Evolutionary conservation across 345 rosid species (phyloP).

Genomic region (Salix brachista): DNA sequence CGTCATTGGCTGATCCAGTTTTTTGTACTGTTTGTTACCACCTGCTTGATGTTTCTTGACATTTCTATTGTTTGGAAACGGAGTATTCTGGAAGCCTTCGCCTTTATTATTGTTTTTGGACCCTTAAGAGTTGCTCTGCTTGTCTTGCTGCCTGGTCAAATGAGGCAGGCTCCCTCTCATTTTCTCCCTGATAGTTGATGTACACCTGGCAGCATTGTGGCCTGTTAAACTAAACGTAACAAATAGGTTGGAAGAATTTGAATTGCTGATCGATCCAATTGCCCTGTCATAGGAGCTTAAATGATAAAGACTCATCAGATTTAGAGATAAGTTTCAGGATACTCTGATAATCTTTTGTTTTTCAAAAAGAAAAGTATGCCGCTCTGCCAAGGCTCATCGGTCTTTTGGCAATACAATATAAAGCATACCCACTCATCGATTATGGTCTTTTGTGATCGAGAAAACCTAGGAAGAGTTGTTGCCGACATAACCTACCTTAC

Average conservation of each 20-base stretch:
- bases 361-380: too few species aligned
- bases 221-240: not conserved
- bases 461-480: too few species aligned
- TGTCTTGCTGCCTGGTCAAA: not conserved
- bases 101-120: slow-evolving; percentile 14
- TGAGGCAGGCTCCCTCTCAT: slow-evolving; percentile 19
- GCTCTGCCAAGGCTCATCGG: too few species aligned
- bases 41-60: slow-evolving; percentile 19
- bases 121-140: slow-evolving; percentile 6
- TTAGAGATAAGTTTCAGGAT: not conserved
- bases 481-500: too few species aligned
- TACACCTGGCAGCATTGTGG: not conserved
- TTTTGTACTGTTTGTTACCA: slow-evolving; percentile 15
- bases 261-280: not conserved
- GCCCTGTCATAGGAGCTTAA: not conserved
- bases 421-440: too few species aligned
- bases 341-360: too few species aligned
- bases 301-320: not conserved
- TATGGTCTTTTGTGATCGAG: too few species aligned
- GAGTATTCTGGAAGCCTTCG: not conserved
- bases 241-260: not conserved
- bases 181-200: slow-evolving; percentile 13
- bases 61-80: slow-evolving; percentile 18
- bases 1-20: too few species aligned
- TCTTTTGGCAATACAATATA: too few species aligned